These are phyloP conservation scores for Trapa bicornis DNA, from an alignment of 345 rosid genomes.

Conservation along the genomic window DNA sequence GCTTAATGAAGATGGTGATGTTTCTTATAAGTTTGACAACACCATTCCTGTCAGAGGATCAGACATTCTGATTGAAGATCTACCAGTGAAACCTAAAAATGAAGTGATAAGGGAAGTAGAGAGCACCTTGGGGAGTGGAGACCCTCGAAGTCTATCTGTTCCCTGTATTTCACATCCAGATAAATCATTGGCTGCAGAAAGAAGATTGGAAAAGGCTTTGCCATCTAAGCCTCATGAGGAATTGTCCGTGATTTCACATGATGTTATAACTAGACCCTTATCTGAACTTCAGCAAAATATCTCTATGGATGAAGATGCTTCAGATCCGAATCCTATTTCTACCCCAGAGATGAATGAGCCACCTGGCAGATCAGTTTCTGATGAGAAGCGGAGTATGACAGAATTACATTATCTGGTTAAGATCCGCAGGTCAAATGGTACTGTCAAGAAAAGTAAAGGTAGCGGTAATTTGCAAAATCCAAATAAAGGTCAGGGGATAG, in stretches of 20 bases:
- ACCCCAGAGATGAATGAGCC: constrained; percentile 14
- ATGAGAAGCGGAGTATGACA: constrained; percentile 32
- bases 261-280: constrained; percentile 15
- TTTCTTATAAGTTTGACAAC: constrained; percentile 25
- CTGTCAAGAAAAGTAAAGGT: constrained; percentile 48
- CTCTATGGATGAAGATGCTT: constrained; percentile 27
- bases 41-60: constrained; percentile 17
- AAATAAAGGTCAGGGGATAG: constrained; percentile 40
- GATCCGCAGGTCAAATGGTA: constrained; percentile 37
- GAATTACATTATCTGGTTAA: constrained; percentile 48
- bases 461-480: constrained; percentile 19
- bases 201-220: constrained; percentile 16
- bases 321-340: constrained; percentile 9
- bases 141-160: constrained; percentile 20
- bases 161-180: constrained; percentile 18
- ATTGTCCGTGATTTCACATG: constrained; percentile 15
- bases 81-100: constrained; percentile 8
- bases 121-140: constrained; percentile 18
- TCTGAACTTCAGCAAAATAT: constrained; percentile 24
- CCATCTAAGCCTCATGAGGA: constrained; percentile 24
- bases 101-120: constrained; percentile 1
- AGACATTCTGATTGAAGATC: constrained; percentile 17
- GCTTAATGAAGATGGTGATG: constrained; percentile 50
- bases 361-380: constrained; percentile 23
- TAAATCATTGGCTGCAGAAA: constrained; percentile 22